These are phyloP conservation scores for Magnusiomyces tetraspermus DNA, from an alignment of 1,139 yeast genomes.

Conservation along the genomic window DNA sequence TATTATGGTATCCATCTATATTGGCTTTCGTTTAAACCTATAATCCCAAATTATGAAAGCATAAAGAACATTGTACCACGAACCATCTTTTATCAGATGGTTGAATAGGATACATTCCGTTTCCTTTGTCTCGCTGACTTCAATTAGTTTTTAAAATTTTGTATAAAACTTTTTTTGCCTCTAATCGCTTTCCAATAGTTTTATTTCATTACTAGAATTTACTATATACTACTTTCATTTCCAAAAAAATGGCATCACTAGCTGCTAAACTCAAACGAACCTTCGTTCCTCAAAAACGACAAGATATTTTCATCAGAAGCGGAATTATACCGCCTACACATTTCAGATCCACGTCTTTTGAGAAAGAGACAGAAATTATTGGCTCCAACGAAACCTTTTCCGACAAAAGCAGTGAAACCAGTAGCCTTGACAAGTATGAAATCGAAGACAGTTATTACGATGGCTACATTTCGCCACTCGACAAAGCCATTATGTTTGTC, in stretches of 20 bases:
- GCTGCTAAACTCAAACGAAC: neutral
- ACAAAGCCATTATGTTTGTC: neutral
- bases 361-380: neutral
- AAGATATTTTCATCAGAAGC: neutral
- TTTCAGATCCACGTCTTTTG: neutral
- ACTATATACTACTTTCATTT: neutral
- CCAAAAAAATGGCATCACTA: neutral
- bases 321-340: neutral
- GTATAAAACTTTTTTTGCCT: too few relatives aligned
- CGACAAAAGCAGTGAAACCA: neutral
- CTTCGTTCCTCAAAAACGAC: neutral
- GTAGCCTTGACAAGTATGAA: neutral
- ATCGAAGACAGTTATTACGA: neutral
- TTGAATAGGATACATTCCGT: too few relatives aligned
- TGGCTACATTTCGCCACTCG: neutral
- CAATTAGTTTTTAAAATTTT: too few relatives aligned
- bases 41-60: too few relatives aligned
- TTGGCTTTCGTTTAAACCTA: too few relatives aligned
- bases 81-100: too few relatives aligned
- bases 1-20: too few relatives aligned
- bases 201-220: too few relatives aligned
- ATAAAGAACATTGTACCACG: too few relatives aligned
- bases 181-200: too few relatives aligned
- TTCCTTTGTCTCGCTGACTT: too few relatives aligned
- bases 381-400: neutral